A percentile compares a stretch with the other conserved stretches of the same genome.
Evolutionary conservation across 768 basidiomycete species (phyloP).

Genomic region (Naematelia aurantialba): DNA sequence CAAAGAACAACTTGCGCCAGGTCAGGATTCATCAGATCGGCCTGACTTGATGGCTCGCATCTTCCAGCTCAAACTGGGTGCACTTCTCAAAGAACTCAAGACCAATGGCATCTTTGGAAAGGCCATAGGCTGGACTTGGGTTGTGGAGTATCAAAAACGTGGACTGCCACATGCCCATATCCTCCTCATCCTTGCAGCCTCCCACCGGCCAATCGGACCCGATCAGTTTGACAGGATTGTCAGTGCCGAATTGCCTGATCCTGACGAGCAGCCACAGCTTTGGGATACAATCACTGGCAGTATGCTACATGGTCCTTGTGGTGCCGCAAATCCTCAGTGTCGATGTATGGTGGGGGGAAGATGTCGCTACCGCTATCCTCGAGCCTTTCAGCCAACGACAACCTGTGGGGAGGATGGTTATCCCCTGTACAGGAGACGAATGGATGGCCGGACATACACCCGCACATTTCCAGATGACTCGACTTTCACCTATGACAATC

Average conservation of each 20-base stretch:
- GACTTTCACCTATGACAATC: constrained; percentile 51
- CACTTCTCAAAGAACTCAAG: constrained; percentile 50
- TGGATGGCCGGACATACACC: constrained; percentile 51
- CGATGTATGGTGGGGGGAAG: constrained; percentile 54
- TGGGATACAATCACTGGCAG: constrained; percentile 52
- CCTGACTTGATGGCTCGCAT: constrained; percentile 57
- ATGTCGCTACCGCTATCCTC: constrained; percentile 56
- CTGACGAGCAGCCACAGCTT: constrained; percentile 51
- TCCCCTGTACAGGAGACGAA: constrained; percentile 49
- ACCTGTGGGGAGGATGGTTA: constrained; percentile 53
- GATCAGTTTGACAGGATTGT: constrained; percentile 53
- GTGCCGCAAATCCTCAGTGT: constrained; percentile 46
- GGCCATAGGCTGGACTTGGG: constrained; percentile 55
- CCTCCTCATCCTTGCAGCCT: constrained; percentile 53
- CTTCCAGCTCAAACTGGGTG: constrained; percentile 54
- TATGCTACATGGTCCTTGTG: constrained; percentile 59
- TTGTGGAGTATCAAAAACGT: constrained; percentile 61
- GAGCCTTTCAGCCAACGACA: constrained; percentile 51
- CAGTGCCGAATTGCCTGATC: constrained; percentile 55
- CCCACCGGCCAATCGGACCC: constrained; percentile 49
- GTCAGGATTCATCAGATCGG: constrained; percentile 29
- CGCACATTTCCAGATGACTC: too few species aligned
- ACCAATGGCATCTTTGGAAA: constrained; percentile 53
- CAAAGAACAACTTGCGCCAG: constrained; percentile 8
- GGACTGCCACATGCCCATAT: constrained; percentile 60